Conservation (phyloP, 495 filamentous ascomycete species). For the Aspergillus coremiiformis region DNA sequence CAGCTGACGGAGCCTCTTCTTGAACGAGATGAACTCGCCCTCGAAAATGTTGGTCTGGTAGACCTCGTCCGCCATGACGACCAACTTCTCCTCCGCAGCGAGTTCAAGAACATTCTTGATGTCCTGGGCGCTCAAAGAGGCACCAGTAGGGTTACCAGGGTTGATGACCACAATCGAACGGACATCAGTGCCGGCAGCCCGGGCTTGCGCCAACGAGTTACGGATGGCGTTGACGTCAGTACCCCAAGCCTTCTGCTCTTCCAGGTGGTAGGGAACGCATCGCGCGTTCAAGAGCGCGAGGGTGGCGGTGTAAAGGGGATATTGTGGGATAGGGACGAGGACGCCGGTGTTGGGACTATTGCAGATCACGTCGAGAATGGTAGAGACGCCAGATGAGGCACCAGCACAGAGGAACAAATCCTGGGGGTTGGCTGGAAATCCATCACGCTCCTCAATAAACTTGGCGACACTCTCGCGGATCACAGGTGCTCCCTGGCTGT, state of each 20-base stretch:
- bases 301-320: slow-evolving; percentile 94
- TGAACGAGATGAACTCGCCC: slow-evolving; percentile 91
- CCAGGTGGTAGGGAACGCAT: slow-evolving; percentile 86
- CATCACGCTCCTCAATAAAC: slow-evolving; percentile 89
- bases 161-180: slow-evolving; percentile 95
- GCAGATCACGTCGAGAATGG: slow-evolving; percentile 84
- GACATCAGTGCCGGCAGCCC: slow-evolving; percentile 68
- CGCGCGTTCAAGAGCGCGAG: slow-evolving; percentile 76
- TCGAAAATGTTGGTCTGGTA: slow-evolving; percentile 98
- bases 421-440: slow-evolving; percentile 67
- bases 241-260: slow-evolving; percentile 78
- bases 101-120: slow-evolving; percentile 76
- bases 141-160: slow-evolving; percentile 94
- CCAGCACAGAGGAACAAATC: slow-evolving; percentile 83
- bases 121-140: slow-evolving; percentile 67
- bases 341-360: slow-evolving; percentile 70
- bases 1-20: slow-evolving; percentile 75
- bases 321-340: slow-evolving; percentile 93
- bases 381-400: slow-evolving; percentile 90
- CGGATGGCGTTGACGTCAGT: slow-evolving; percentile 75
- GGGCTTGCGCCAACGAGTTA: slow-evolving; percentile 60
- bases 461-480: slow-evolving; percentile 84
- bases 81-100: slow-evolving; percentile 77
- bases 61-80: slow-evolving; percentile 91
- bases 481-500: slow-evolving; percentile 76